Evolutionary conservation across 768 basidiomycete species (phyloP).

Genomic region (Serpula lacrymans): DNA sequence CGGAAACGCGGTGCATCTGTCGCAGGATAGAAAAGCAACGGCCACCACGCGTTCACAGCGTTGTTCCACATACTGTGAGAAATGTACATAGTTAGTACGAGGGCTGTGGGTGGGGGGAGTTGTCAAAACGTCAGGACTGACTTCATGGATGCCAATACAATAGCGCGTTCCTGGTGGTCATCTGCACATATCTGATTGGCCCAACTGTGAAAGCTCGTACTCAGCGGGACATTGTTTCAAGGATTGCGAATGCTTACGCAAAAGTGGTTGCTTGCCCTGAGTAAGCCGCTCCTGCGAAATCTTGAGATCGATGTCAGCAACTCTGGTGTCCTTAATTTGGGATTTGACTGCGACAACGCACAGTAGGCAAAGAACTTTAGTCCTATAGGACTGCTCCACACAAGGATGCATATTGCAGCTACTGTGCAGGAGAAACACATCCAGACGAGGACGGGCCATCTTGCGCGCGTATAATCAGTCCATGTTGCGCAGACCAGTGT

Average conservation of each 20-base stretch:
- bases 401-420: constrained; percentile 55
- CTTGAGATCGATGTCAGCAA: constrained; percentile 19
- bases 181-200: constrained; percentile 76
- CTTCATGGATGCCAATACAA: constrained; percentile 80
- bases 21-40: constrained; percentile 69
- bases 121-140: constrained; percentile 19
- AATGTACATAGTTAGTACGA: neutral
- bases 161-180: constrained; percentile 63
- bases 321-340: too few species aligned
- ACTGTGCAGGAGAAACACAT: constrained; percentile 55
- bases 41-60: constrained; percentile 67
- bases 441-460: constrained; percentile 65
- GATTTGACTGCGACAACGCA: constrained; percentile 23
- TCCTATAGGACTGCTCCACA: constrained; percentile 55
- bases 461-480: constrained; percentile 55
- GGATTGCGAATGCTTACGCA: constrained; percentile 39
- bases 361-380: constrained; percentile 80
- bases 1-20: constrained; percentile 65
- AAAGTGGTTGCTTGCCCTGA: constrained; percentile 77
- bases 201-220: constrained; percentile 43
- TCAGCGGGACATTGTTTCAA: neutral
- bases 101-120: neutral
- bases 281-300: constrained; percentile 64
- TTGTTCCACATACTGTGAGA: constrained; percentile 63
- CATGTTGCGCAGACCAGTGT: constrained; percentile 60